Evolutionary conservation across 768 basidiomycete species (phyloP).

Genomic region (Leccinum pellstonianum): DNA sequence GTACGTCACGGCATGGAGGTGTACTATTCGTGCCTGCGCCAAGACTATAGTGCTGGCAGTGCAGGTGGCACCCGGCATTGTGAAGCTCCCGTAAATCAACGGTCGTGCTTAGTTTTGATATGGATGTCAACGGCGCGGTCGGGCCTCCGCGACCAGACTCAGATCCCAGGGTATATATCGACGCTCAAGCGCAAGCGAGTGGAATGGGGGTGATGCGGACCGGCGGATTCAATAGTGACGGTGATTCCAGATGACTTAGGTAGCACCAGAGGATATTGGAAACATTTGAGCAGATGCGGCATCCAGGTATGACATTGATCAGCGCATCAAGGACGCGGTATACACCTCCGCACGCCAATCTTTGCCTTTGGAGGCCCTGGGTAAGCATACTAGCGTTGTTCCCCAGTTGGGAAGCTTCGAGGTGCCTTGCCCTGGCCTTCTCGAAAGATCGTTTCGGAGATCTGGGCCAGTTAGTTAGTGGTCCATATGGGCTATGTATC

Average conservation of each 20-base stretch:
- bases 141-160: not conserved
- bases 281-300: not conserved
- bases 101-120: not conserved
- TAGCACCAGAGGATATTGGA: not conserved
- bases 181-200: not conserved
- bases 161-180: not conserved
- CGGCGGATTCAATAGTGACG: not conserved
- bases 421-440: slow-evolving; percentile 6
- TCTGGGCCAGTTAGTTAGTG: not conserved
- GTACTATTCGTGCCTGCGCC: slow-evolving; percentile 9
- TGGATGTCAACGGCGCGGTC: not conserved
- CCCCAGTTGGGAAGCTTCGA: not conserved
- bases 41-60: slow-evolving; percentile 12
- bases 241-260: not conserved
- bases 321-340: slow-evolving; percentile 10
- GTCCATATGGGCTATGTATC: not conserved
- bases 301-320: slow-evolving; percentile 2
- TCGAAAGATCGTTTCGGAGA: slow-evolving; percentile 2
- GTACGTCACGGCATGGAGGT: slow-evolving; percentile 13
- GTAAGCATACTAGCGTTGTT: not conserved
- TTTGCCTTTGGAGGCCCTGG: slow-evolving; percentile 13
- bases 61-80: not conserved
- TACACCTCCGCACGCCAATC: slow-evolving; percentile 11
- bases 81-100: not conserved
- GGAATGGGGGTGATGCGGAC: not conserved